Evolutionary conservation across 2,329 filamentous ascomycete genomes (phyloP), one percentile per base, ranked within the genome.

Genomic region (Pyricularia grisea): DNA sequence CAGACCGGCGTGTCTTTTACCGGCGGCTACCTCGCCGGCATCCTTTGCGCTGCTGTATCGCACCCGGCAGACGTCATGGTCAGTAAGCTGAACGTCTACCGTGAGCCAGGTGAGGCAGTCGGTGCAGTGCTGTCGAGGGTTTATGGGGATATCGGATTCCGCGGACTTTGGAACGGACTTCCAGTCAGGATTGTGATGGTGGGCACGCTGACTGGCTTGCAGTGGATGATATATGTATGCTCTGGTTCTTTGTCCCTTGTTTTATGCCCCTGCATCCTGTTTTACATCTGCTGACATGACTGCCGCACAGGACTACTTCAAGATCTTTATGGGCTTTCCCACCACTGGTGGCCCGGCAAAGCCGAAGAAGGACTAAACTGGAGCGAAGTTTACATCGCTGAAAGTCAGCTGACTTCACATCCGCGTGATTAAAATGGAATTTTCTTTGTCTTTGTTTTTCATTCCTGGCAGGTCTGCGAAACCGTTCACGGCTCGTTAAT

Each of bases 141-240:
- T 75, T 97, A 97, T 81, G 87, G 85, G 75, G 91, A 96, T 55
- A 95, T 96, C 75, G 93, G 93, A 36, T 96, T 97, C 79, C 74
- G 74, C 20, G 94, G 94, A n/a, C 85, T 97, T 31, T 97, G 94
- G 94, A 97, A 96, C 76, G 94, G 94, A 10, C 81, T 97, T 64
- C 90, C 92, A 0, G 91, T 97, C 67, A 78, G 86, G 70, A 97
- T 97, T 75, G 88, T 97, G 75, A 97, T 97, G 93, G 92, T 96
- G 72, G 92, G 90, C 73, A 91, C 88, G 27, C 79, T 91, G 76
- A 96, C 92, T 28, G 93, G 92, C 69, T 81, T 97, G 71, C 93
- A 97, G 82, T 97, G 93, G 93, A 92, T 96, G 90, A 95, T 94
- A 78, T 95, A 94, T 81, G 90, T 87, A 75, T 83, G 84, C 79